Base-by-base conservation (phyloP, 108 stramenopile species). In the Cyclotella baltica region DNA sequence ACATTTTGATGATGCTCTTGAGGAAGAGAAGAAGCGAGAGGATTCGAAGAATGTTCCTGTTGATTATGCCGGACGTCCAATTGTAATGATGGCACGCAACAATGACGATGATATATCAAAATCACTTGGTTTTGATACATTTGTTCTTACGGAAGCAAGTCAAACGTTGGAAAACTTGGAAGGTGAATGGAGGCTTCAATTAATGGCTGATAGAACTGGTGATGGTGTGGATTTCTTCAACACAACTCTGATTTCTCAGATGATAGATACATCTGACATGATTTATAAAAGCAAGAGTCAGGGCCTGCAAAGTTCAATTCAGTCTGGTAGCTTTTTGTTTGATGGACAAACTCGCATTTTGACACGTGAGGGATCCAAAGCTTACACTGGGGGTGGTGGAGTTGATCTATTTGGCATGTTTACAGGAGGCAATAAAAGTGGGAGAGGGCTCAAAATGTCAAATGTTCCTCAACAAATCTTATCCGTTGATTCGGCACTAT, bases 221-320 rank as follows among this genome's bases (percentile, higher is more conserved):
- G 94, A 95, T 62, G 92, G 92, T 3, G 94, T 95, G 11, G 87
- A 87, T 15, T 95, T 83, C 64, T 95, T 89, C 77, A 95, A 95
- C 75, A 80, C 84, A 0, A 91, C 91, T 11, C 43, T 78, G 16
- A 68, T 91, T 16, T 86, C 83, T 83, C 94, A 95, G 76, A 40
- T 43, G 29, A 67, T 95, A 28, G 76, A 88, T 72, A 80, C 78
- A 34, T 40, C 81, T 6, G 63, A 69, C 4, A 85, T 90, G 88
- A 64, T 55, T 2, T 95, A 87, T 62, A 70, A 34, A 18, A 84
- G 83, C 30, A 86, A 87, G 9, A 77, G 84, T 8, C 47, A 75
- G 28, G 90, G 93, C 47, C 76, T 90, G 36, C 37, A 70, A 11
- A 76, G 71, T 9, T 38, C 88, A 10, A 57, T 76, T 37, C 84